Evolutionary conservation across 2,329 filamentous ascomycete species (phyloP).

Genomic region (Fusarium hainanense): DNA sequence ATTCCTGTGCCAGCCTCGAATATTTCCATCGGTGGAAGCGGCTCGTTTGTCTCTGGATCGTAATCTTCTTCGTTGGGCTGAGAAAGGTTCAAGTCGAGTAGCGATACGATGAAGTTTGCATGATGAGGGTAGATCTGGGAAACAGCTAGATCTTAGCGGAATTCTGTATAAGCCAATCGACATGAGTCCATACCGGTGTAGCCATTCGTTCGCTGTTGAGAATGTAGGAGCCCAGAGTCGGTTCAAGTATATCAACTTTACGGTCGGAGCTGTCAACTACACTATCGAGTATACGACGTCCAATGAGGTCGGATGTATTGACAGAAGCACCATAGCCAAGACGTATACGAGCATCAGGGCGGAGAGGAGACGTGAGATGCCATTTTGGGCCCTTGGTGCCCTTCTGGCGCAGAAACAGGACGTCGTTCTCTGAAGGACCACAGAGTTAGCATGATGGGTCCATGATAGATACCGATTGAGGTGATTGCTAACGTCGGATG

Average conservation of each 20-base stretch:
- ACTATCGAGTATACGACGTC: constrained; percentile 67
- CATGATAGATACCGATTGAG: not conserved
- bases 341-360: constrained; percentile 47
- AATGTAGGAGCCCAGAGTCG: constrained; percentile 80
- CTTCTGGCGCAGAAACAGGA: constrained; percentile 55
- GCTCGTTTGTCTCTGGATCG: constrained; percentile 44
- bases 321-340: constrained; percentile 61
- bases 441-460: constrained; percentile 26
- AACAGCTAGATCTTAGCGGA: too few species aligned
- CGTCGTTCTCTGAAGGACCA: constrained; percentile 51
- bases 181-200: constrained; percentile 65
- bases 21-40: constrained; percentile 70
- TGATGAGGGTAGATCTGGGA: constrained; percentile 73
- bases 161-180: not conserved
- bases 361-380: constrained; percentile 54
- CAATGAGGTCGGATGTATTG: constrained; percentile 69
- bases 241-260: constrained; percentile 68
- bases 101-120: constrained; percentile 77
- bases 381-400: constrained; percentile 52
- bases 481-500: constrained; percentile 42
- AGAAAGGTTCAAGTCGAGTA: constrained; percentile 77
- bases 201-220: constrained; percentile 73
- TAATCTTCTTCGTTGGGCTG: constrained; percentile 51
- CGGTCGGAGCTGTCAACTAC: constrained; percentile 63
- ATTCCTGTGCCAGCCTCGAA: constrained; percentile 89